Evolutionary conservation across 1,284 basidiomycete genomes (phyloP), one percentile per base, ranked within the genome.

Genomic region (Mycena citricolor): DNA sequence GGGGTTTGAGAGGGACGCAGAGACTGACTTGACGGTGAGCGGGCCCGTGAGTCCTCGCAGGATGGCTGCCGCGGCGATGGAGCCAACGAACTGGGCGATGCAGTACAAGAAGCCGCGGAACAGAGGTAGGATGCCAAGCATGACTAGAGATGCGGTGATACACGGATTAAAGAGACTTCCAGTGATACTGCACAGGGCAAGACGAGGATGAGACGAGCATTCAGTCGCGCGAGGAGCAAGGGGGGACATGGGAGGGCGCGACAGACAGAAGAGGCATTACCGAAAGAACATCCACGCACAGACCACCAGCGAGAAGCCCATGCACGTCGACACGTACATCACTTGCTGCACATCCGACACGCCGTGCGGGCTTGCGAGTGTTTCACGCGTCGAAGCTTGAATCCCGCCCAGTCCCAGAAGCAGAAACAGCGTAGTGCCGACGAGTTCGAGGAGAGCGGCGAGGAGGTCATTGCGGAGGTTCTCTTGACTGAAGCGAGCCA

Each of bases 241-340:
- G n/a, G n/a, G n/a, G n/a, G n/a, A n/a, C n/a, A n/a, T n/a, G n/a
- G n/a, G n/a, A n/a, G 23, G 14, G 3, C 22, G 30, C 2, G 31
- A n/a, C 16, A 16, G 23, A 44, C 3, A 24, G 10, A 1, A 5
- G 23, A 1, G 1, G 20, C 19, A 26, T 35, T n/a, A 48, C 23
- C 87, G 72, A 62, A 79, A 89, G 64, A 89, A 90, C 24, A 88
- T 63, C 80, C 84, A 88, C 5, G 79, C 82, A 3, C 77, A 78
- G 24, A 83, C 76, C 33, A 86, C 71, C 26, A 90, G 70, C 43
- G 77, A 78, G 39, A 89, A 61, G 3, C 86, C 86, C 70, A 85
- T 81, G 32, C 69, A 74, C 1, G 74, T 69, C 0, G 83, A 73
- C 34, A 83, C 77, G 64, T 83, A 86, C 52, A 80, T 67, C 28